Percentiles rank a stretch among this genome's conserved stretches.
Conservation (phyloP, 805 yeast species). For the Spathaspora gorwiae region DNA sequence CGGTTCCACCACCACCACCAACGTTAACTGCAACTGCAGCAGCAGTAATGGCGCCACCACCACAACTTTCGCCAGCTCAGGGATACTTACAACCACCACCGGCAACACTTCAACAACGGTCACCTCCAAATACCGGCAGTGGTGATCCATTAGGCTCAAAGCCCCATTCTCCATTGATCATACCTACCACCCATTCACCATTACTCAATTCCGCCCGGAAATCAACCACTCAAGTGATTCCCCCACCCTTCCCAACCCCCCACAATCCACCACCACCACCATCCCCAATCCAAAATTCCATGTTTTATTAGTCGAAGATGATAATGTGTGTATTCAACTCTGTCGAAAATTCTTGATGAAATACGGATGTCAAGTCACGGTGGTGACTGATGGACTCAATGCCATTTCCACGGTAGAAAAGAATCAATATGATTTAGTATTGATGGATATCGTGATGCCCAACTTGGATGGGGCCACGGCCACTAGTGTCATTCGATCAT, state of each 20-base stretch:
- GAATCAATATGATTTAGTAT: constrained; percentile 66
- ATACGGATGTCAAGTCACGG: constrained; percentile 89
- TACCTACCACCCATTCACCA: neutral
- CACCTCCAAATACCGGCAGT: neutral
- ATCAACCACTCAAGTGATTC: too few species aligned
- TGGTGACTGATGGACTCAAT: constrained; percentile 86
- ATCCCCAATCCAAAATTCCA: constrained; percentile 51
- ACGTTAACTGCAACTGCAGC: neutral
- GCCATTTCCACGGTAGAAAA: constrained; percentile 77
- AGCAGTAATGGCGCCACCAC: neutral
- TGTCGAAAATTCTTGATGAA: constrained; percentile 78
- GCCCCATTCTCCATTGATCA: constrained; percentile 1
- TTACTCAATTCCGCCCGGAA: constrained; percentile 1
- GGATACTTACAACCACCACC: neutral
- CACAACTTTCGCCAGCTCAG: neutral
- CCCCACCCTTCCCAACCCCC: constrained; percentile 9
- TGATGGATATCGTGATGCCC: constrained; percentile 90
- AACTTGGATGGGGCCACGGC: constrained; percentile 87
- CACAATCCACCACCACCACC: constrained; percentile 17
- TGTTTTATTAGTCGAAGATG: constrained; percentile 76
- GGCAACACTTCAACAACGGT: neutral
- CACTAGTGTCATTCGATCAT: constrained; percentile 79
- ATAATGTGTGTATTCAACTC: constrained; percentile 73
- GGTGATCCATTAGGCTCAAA: neutral
- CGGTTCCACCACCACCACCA: neutral